Percentiles rank a stretch among this genome's conserved stretches.
Evolutionary conservation across 2,329 filamentous ascomycete species (phyloP).

Genomic region (Xylariomycetidae sp.): DNA sequence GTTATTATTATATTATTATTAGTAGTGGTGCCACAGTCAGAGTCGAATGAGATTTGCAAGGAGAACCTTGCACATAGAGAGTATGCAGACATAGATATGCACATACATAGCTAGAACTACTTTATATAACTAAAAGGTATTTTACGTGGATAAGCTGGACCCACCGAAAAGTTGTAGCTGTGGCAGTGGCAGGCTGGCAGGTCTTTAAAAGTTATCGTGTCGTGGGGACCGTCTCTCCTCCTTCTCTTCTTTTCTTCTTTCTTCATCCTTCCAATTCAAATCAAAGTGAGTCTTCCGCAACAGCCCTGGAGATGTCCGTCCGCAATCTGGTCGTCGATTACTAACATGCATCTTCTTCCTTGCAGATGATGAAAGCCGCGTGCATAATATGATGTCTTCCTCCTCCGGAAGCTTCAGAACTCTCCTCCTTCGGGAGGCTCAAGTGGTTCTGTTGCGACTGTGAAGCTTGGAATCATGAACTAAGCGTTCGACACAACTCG

Average conservation of each 20-base stretch:
- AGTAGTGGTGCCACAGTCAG: too few species aligned
- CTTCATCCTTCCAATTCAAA: conserved; percentile 99
- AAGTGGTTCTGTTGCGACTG: conserved; percentile 75
- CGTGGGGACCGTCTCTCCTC: conserved; percentile 24
- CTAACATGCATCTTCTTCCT: conserved; percentile 28
- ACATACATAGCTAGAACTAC: too few species aligned
- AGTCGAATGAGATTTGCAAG: too few species aligned
- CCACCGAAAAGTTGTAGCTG: too few species aligned
- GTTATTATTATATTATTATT: too few species aligned
- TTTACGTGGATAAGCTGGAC: too few species aligned
- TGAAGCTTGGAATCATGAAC: conserved; percentile 76
- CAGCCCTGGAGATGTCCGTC: background rate
- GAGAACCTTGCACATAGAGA: too few species aligned
- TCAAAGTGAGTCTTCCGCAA: conserved; percentile 64
- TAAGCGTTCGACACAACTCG: conserved; percentile 96
- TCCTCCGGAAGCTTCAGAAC: conserved; percentile 63
- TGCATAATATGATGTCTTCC: conserved; percentile 85
- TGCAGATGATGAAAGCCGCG: conserved; percentile 99
- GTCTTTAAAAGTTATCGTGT: too few species aligned
- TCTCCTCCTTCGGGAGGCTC: conserved; percentile 87
- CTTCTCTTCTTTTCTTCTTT: conserved; percentile 46
- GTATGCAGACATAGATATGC: too few species aligned
- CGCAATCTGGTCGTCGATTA: too few species aligned
- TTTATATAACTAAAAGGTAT: too few species aligned
- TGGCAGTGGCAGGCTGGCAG: too few species aligned